phyloP scores from a whole-genome alignment of 345 rosid species.

The Moricandia moricandioides region DNA sequence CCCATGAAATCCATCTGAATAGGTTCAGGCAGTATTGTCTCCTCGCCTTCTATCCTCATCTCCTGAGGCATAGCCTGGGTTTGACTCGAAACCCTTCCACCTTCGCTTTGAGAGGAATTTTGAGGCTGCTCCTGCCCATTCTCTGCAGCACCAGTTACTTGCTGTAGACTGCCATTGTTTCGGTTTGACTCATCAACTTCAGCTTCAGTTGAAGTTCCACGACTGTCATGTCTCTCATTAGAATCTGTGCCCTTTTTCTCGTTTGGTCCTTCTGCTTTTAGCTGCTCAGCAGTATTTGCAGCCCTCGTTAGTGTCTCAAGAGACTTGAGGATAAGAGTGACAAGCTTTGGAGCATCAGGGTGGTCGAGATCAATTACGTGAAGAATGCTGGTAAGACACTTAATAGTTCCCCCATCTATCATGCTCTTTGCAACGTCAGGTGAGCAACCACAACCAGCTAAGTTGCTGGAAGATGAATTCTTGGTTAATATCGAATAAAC shows the following conservation, averaged over 20 bases:
- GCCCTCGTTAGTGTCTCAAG: conserved; percentile 88
- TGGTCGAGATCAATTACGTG: conserved; percentile 89
- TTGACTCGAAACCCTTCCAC: conserved; percentile 46
- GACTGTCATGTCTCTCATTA: conserved; percentile 52
- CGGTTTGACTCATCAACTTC: conserved; percentile 50
- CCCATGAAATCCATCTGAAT: conserved; percentile 80
- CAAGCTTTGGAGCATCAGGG: conserved; percentile 91
- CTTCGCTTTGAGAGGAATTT: conserved; percentile 50
- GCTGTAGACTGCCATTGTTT: conserved; percentile 45
- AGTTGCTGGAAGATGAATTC: conserved; percentile 75
- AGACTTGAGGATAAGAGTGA: conserved; percentile 78
- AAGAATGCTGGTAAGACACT: conserved; percentile 72
- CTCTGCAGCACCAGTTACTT: conserved; percentile 45
- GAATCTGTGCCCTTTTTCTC: conserved; percentile 56
- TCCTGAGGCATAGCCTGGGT: conserved; percentile 55
- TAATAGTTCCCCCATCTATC: conserved; percentile 91
- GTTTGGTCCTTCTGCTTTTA: conserved; percentile 56
- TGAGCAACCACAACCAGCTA: conserved; percentile 81
- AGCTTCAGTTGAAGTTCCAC: conserved; percentile 42
- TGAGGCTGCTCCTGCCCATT: conserved; percentile 50
- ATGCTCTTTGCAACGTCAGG: conserved; percentile 93
- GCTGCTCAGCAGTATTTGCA: conserved; percentile 82
- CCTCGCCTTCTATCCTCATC: conserved; percentile 70
- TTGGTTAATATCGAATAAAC: conserved; percentile 79
- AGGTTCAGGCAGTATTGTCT: conserved; percentile 52